Evolutionary conservation across 129 eudicot genomes (phyloP), one percentile per base, ranked within the genome.

Genomic region (Kitagawia praeruptora): DNA sequence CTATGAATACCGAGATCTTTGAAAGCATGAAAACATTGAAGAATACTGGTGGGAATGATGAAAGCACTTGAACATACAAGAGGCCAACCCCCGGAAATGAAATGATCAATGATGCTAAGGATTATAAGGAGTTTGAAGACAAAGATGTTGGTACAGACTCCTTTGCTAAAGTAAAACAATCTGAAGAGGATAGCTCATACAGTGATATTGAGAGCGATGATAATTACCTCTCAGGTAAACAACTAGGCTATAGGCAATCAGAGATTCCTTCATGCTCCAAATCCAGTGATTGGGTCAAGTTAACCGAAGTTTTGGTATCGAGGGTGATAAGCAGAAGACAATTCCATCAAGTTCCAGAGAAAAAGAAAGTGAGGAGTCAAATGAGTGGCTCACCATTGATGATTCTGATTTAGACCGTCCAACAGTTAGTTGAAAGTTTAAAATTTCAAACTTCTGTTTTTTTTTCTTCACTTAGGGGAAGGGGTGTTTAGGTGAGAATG

Each of bases 361-460:
- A 54, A 90, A 89, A 13, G 96, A 88, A 84, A 87, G 93, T 74
- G 96, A 87, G 80, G 95, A 82, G 10, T 89, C 95, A 19, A 79
- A 78, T 78, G 96, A 86, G 53, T 93, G 98, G 97, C 90, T 85
- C 74, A 83, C 84, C 18, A 88, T 92, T 27, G 96, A 89, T 76
- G 97, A 88, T 77, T 54, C 64, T 67, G 93, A 91, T 87, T 81
- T 79, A 70, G 91, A 86, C 63, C 79, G 80, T 76, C 73, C 79
- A 61, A 64, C 80, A 51, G 28, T 66, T 80, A 69, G 48, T 70
- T 84, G 70, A 81, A 47, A n/a, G 49, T 77, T 69, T 56, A 16
- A 61, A 44, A 58, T 39, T 61, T 21, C 44, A 2, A 2, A 10
- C 27, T 5, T 75, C 14, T 45, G 3, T 31, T 23, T 66, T 66